Evolutionary conservation across 495 filamentous ascomycete genomes (phyloP), one percentile per base, ranked within the genome.

Genomic region (Xylaria castorea): DNA sequence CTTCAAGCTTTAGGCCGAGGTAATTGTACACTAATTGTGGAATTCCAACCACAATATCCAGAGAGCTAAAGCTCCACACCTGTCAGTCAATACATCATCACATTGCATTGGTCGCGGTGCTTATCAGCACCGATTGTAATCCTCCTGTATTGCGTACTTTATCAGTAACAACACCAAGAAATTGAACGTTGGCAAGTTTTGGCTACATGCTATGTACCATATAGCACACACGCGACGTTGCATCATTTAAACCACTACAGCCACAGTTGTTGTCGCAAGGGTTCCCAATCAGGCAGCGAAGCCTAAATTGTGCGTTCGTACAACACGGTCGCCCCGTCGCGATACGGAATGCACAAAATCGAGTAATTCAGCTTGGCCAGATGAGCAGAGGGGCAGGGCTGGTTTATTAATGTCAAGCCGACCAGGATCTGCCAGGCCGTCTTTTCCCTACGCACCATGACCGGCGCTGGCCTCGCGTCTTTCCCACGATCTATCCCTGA

Each of bases 401-500:
- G 34, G 38, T 44, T 64, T 44, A 44, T 64, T 64, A 61, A 61
- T 22, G 34, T 61, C 20, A 20, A 25, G 46, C 25, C 66, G 40
- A 60, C 66, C 53, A 60, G 66, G 66, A 48, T 69, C 38, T 16
- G 32, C 20, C 61, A 27, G 61, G n/a, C 38, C 20, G 61, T 30
- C 38, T 64, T 64, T 44, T 64, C 61, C 61, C 61, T 64, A 32
- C 69, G 44, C 60, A 40, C 44, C 27, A 51, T 55, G 57, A 42
- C 69, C 44, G 46, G 34, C 20, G 32, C 50, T 53, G 65, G 65
- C 27, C 20, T 30, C 62, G 20, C 20, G 25, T 36, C 40, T 75
- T 78, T 73, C 73, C 76, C 76, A 74, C 77, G 77, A 71, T 69
- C n/a, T n/a, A n/a, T n/a, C 51, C 36, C 46, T 46, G 64, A 65